Conservation (phyloP, 768 basidiomycete genomes). For the Kwoniella mangroviensis region DNA sequence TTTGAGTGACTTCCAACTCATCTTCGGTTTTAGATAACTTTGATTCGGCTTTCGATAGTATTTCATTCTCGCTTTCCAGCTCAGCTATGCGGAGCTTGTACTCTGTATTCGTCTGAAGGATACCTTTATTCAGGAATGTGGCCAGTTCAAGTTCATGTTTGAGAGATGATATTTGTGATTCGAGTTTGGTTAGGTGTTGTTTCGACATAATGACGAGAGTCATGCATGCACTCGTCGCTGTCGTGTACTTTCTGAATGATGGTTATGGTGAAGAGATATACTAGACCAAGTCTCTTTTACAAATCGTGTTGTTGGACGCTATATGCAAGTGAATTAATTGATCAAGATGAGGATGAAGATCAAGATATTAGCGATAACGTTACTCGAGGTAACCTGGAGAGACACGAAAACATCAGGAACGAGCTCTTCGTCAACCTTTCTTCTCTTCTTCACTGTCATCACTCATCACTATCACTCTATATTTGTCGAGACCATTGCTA, state of each 20-base stretch:
- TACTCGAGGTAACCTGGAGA: background rate
- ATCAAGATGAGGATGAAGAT: background rate
- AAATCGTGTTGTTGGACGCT: too few relatives aligned
- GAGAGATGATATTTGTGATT: slow-evolving; percentile 11
- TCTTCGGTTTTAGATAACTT: slow-evolving; percentile 39
- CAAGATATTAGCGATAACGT: background rate
- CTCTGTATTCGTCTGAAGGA: slow-evolving; percentile 43
- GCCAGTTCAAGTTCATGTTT: slow-evolving; percentile 44
- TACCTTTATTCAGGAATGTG: slow-evolving; percentile 49
- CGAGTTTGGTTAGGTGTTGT: slow-evolving; percentile 13
- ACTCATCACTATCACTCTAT: background rate
- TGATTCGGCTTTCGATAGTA: slow-evolving; percentile 40
- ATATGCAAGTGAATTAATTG: too few relatives aligned
- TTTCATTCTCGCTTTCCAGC: slow-evolving; percentile 42
- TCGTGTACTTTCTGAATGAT: too few relatives aligned
- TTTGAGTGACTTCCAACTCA: slow-evolving; percentile 25
- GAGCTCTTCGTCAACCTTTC: background rate
- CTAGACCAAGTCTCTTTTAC: too few relatives aligned
- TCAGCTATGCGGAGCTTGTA: slow-evolving; percentile 46
- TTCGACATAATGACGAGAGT: slow-evolving; percentile 21
- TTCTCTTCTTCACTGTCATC: background rate
- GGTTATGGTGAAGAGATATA: too few relatives aligned
- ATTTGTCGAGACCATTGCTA: background rate
- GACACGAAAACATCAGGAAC: background rate
- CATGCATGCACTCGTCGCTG: too few relatives aligned